These are phyloP conservation scores for Lycium barbarum DNA, from an alignment of 257 asterid species.

Conservation along the genomic window DNA sequence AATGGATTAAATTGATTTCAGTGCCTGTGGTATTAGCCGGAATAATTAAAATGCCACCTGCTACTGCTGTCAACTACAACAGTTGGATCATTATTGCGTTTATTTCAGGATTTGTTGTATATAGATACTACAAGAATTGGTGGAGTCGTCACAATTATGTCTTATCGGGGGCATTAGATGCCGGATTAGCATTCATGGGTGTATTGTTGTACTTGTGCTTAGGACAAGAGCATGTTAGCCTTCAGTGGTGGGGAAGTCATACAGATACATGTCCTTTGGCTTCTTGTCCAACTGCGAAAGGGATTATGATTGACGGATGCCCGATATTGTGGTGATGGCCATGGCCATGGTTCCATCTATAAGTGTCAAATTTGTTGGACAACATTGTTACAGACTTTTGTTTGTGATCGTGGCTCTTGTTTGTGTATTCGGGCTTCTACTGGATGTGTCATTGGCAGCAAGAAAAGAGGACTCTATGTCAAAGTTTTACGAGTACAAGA, in stretches of 20 bases:
- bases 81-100: constrained; percentile 86
- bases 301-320: constrained; percentile 77
- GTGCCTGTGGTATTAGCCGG: constrained; percentile 78
- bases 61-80: constrained; percentile 83
- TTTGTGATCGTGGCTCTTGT: constrained; percentile 36
- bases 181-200: constrained; percentile 97
- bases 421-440: constrained; percentile 31
- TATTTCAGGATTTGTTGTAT: constrained; percentile 72
- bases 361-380: constrained; percentile 23
- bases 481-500: constrained; percentile 28
- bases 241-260: constrained; percentile 88
- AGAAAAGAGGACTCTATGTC: constrained; percentile 29
- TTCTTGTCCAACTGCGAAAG: constrained; percentile 86
- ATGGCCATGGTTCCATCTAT: neutral
- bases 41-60: constrained; percentile 82
- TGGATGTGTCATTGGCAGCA: constrained; percentile 34
- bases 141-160: constrained; percentile 87
- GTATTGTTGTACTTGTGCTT: constrained; percentile 73
- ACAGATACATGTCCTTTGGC: constrained; percentile 86
- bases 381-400: constrained; percentile 39
- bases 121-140: constrained; percentile 68
- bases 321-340: constrained; percentile 42
- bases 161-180: constrained; percentile 87
- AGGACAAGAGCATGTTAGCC: constrained; percentile 64
- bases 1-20: constrained; percentile 62